Evolutionary conservation across 2,329 filamentous ascomycete species (phyloP).

Genomic region (Scorias spongiosa): DNA sequence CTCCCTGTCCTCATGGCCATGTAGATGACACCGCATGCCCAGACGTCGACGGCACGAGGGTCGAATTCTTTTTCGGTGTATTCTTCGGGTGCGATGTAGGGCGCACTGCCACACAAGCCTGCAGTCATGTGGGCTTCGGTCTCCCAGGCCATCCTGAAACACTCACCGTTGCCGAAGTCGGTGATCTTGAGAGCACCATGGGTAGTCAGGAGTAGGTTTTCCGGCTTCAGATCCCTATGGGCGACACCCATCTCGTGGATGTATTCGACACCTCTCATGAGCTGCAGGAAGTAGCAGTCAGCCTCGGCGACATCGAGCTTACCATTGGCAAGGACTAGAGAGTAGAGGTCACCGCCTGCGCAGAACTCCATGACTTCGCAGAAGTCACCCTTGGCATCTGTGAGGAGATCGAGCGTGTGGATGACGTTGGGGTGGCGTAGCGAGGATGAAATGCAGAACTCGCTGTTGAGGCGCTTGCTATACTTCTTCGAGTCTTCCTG

Average conservation of each 20-base stretch:
- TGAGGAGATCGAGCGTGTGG: slow-evolving; percentile 85
- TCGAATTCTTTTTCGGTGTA: slow-evolving; percentile 94
- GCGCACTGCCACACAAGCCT: slow-evolving; percentile 86
- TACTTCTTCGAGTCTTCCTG: slow-evolving; percentile 96
- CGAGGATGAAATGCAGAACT: slow-evolving; percentile 97
- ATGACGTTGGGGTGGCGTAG: slow-evolving; percentile 96
- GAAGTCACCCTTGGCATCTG: slow-evolving; percentile 93
- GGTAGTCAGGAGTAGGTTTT: slow-evolving; percentile 86
- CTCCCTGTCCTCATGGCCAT: slow-evolving; percentile 98
- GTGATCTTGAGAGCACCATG: slow-evolving; percentile 93
- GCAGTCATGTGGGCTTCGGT: slow-evolving; percentile 97
- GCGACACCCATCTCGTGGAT: slow-evolving; percentile 99
- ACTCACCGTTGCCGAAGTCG: slow-evolving; percentile 97
- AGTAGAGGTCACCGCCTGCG: slow-evolving; percentile 90
- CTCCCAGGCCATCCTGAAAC: slow-evolving; percentile 99
- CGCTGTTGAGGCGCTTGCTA: slow-evolving; percentile 88
- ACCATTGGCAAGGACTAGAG: slow-evolving; percentile 73
- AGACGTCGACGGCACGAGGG: slow-evolving; percentile 91
- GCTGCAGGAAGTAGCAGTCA: slow-evolving; percentile 97
- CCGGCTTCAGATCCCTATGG: slow-evolving; percentile 89
- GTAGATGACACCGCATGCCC: slow-evolving; percentile 97
- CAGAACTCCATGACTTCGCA: slow-evolving; percentile 99
- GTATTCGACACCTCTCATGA: slow-evolving; percentile 98
- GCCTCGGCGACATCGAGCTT: slow-evolving; percentile 87
- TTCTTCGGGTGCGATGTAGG: slow-evolving; percentile 94